A percentile compares a stretch with the other conserved stretches of the same genome.
Evolutionary conservation across 2,329 filamentous ascomycete genomes (phyloP).

Genomic region (Trichophyton schoenleinii): DNA sequence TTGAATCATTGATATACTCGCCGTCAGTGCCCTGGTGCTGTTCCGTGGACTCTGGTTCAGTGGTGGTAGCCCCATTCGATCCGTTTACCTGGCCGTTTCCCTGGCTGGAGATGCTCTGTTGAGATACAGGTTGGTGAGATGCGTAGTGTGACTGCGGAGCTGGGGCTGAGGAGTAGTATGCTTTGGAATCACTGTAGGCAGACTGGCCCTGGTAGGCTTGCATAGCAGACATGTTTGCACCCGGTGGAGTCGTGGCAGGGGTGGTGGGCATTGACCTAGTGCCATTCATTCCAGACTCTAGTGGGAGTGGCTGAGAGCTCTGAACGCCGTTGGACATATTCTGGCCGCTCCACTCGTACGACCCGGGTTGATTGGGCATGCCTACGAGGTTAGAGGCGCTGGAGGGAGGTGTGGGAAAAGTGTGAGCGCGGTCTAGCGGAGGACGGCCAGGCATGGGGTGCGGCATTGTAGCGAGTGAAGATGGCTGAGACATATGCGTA

Average conservation of each 20-base stretch:
- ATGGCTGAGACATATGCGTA: slow-evolving; percentile 52
- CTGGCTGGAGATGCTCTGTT: slow-evolving; percentile 53
- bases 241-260: slow-evolving; percentile 82
- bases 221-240: slow-evolving; percentile 56
- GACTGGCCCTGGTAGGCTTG: slow-evolving; percentile 59
- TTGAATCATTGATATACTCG: slow-evolving; percentile 78
- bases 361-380: slow-evolving; percentile 60
- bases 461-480: slow-evolving; percentile 46
- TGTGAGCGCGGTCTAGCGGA: slow-evolving; percentile 70
- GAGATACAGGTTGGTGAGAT: slow-evolving; percentile 46
- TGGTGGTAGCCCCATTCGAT: slow-evolving; percentile 47
- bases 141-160: slow-evolving; percentile 56
- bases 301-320: slow-evolving; percentile 59
- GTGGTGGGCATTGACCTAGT: slow-evolving; percentile 78
- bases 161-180: slow-evolving; percentile 62
- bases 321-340: slow-evolving; percentile 51
- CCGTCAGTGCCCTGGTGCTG: slow-evolving; percentile 47
- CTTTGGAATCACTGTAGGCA: slow-evolving; percentile 65
- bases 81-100: slow-evolving; percentile 42
- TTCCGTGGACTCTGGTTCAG: slow-evolving; percentile 26
- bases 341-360: slow-evolving; percentile 64
- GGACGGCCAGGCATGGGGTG: slow-evolving; percentile 52
- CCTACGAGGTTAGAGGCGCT: slow-evolving; percentile 78
- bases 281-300: slow-evolving; percentile 67
- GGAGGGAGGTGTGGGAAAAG: slow-evolving; percentile 85